These are phyloP conservation scores for Sicyos baderoa DNA, from an alignment of 306 rosid genomes.

Conservation along the genomic window DNA sequence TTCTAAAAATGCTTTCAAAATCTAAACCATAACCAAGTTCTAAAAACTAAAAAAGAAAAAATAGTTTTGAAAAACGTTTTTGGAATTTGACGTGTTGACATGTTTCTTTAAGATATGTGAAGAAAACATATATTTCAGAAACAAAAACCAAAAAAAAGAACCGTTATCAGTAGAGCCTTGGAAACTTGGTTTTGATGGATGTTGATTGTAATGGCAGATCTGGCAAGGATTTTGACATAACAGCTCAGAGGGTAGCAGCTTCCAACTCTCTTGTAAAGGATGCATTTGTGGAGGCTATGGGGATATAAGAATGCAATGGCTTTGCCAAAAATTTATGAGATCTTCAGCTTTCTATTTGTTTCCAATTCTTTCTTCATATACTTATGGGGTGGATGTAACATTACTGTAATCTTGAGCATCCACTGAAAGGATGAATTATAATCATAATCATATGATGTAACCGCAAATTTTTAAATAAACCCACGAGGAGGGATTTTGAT, in stretches of 20 bases:
- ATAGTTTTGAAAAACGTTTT: not conserved
- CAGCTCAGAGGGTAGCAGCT: conserved; percentile 78
- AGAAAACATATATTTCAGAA: not conserved
- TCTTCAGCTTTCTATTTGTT: not conserved
- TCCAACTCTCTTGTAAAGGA: conserved; percentile 73
- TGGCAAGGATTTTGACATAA: conserved; percentile 77
- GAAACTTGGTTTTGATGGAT: conserved; percentile 24
- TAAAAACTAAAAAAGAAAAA: not conserved
- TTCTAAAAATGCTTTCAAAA: not conserved
- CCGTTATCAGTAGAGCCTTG: no score
- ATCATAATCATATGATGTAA: not conserved
- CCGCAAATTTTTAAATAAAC: not conserved
- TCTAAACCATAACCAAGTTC: no score
- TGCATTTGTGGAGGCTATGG: conserved; percentile 57
- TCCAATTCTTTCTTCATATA: not conserved
- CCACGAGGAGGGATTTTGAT: not conserved
- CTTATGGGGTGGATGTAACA: not conserved
- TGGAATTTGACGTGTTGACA: no score
- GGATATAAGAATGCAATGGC: conserved; percentile 20
- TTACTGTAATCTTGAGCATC: not conserved
- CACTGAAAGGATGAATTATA: not conserved
- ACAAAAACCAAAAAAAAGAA: not conserved
- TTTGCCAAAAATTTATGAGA: conserved; percentile 7
- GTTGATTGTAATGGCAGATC: conserved; percentile 40
- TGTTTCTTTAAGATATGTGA: not conserved